Conservation (phyloP, 2,329 filamentous ascomycete genomes). For the Paraphoma chrysanthemicola region DNA sequence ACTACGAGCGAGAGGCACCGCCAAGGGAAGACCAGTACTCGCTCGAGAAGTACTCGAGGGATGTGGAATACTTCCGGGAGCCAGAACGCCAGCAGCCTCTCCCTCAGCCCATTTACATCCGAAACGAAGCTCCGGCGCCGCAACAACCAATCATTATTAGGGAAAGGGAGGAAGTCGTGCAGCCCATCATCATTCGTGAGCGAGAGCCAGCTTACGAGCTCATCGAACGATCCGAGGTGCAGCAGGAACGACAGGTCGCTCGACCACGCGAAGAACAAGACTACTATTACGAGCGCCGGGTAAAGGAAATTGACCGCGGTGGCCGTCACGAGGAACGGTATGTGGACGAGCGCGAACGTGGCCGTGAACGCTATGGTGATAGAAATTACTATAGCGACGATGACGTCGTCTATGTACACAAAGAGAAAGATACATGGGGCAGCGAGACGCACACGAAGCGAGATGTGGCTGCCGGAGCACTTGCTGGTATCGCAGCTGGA, state of each 20-base stretch:
- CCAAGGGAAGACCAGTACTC: conserved; percentile 44
- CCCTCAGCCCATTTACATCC: conserved; percentile 56
- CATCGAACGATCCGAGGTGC: conserved; percentile 63
- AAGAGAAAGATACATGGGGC: conserved; percentile 56
- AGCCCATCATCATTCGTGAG: conserved; percentile 57
- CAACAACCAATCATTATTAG: conserved; percentile 63
- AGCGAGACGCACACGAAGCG: conserved; percentile 59
- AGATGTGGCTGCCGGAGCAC: conserved; percentile 67
- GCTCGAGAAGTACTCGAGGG: conserved; percentile 60
- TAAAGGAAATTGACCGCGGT: conserved; percentile 61
- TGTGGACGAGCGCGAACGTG: conserved; percentile 46
- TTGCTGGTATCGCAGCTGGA: conserved; percentile 67
- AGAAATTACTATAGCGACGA: conserved; percentile 65
- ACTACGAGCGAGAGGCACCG: conserved; percentile 44
- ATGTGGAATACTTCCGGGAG: conserved; percentile 59
- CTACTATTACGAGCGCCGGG: conserved; percentile 67
- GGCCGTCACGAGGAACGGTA: conserved; percentile 48
- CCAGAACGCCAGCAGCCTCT: conserved; percentile 30
- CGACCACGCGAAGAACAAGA: conserved; percentile 61
- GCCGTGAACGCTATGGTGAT: conserved; percentile 49
- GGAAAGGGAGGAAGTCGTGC: conserved; percentile 59
- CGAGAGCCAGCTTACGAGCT: conserved; percentile 66
- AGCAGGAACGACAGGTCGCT: conserved; percentile 56
- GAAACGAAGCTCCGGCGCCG: conserved; percentile 57
- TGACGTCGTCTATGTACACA: conserved; percentile 66